Conservation (phyloP, 2,329 filamentous ascomycete species). For the Neofusicoccum sp. region DNA sequence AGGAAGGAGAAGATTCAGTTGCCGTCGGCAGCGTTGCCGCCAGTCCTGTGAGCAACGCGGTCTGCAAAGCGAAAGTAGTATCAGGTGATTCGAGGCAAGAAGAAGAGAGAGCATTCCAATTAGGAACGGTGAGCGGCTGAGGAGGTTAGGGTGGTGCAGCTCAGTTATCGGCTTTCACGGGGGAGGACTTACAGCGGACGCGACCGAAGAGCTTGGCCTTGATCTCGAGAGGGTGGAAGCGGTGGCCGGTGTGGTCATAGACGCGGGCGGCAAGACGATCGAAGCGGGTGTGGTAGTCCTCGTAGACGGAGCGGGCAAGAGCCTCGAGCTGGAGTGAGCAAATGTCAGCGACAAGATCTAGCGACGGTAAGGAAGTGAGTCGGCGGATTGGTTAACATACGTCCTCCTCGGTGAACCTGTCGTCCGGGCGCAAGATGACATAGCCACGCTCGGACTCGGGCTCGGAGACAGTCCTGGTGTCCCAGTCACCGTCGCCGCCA, state of each 20-base stretch:
- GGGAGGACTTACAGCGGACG: neutral
- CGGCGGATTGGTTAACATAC: constrained; percentile 19
- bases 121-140: neutral
- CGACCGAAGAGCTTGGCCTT: constrained; percentile 37
- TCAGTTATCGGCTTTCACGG: neutral
- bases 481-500: neutral
- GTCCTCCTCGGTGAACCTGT: constrained; percentile 34
- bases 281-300: constrained; percentile 48
- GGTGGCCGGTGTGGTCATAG: constrained; percentile 49
- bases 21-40: no score
- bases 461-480: constrained; percentile 15
- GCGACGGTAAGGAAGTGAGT: constrained; percentile 26
- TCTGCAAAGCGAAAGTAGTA: no score
- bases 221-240: constrained; percentile 44
- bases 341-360: no score
- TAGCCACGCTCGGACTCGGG: constrained; percentile 21
- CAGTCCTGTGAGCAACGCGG: neutral
- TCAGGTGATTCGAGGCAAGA: neutral
- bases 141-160: neutral
- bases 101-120: no score
- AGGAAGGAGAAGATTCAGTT: neutral
- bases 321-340: no score
- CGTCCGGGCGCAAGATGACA: constrained; percentile 25
- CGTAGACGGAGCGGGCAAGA: constrained; percentile 44
- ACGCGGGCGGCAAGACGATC: constrained; percentile 47